phyloP scores from a whole-genome alignment of 108 stramenopile species.

The Nannochloropsis oceanica region DNA sequence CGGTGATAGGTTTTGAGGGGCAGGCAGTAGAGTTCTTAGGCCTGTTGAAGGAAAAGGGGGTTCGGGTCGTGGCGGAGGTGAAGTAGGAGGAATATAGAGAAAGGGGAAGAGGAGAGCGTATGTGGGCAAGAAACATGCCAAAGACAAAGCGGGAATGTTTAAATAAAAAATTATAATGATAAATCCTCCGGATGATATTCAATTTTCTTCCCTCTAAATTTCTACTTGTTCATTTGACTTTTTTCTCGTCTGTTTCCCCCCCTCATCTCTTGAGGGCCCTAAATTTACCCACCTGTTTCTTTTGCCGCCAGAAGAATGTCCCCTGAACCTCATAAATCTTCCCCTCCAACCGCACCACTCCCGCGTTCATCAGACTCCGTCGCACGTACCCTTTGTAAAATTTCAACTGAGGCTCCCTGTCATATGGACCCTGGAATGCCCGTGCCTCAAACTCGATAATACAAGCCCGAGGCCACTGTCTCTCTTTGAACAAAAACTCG shows the following conservation, averaged over 20 bases:
- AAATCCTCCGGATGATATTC: no score
- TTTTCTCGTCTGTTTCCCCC: not conserved
- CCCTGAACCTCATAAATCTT: not conserved
- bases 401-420: conserved; percentile 15
- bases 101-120: no score
- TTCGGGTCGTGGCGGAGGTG: not conserved
- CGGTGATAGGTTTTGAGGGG: conserved; percentile 70
- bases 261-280: not conserved
- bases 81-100: not conserved
- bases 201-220: no score
- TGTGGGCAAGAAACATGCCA: no score
- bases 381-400: conserved; percentile 10
- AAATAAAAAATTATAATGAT: no score
- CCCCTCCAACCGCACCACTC: not conserved
- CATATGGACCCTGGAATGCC: conserved; percentile 26
- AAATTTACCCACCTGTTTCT: not conserved
- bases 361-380: not conserved
- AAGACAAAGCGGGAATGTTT: no score
- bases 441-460: conserved; percentile 26
- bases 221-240: no score
- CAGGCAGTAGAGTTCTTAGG: conserved; percentile 43
- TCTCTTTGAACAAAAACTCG: conserved; percentile 11
- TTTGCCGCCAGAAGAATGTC: not conserved
- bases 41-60: conserved; percentile 42
- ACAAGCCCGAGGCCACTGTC: conserved; percentile 19